A percentile compares a stretch with the other conserved stretches of the same genome.
Conservation (phyloP, 2,329 filamentous ascomycete species). For the Stemphylium vesicarium region DNA sequence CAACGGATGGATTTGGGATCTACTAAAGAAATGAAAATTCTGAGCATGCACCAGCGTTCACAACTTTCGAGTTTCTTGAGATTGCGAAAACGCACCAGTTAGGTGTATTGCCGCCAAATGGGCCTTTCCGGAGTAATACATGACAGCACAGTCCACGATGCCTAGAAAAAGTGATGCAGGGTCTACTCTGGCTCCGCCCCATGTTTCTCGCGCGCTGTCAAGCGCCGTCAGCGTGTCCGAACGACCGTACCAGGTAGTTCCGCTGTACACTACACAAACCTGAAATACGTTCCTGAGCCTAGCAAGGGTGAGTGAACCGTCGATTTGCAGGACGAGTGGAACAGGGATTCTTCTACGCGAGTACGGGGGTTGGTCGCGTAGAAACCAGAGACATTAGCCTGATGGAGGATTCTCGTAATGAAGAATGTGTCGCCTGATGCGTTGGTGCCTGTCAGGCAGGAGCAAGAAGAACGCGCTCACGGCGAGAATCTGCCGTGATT, state of each 20-base stretch:
- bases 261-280: background rate
- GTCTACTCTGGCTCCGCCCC: background rate
- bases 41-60: too few relatives aligned
- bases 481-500: background rate
- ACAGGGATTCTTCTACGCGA: slow-evolving; percentile 18
- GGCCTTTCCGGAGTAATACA: too few relatives aligned
- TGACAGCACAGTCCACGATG: slow-evolving; percentile 11
- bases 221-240: too few relatives aligned
- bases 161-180: slow-evolving; percentile 14
- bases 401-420: background rate
- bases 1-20: too few relatives aligned
- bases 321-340: slow-evolving; percentile 30
- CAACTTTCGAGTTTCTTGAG: too few relatives aligned
- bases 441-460: background rate
- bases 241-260: too few relatives aligned
- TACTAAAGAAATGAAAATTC: too few relatives aligned
- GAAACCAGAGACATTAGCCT: background rate
- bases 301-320: background rate
- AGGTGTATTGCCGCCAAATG: background rate
- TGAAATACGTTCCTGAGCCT: slow-evolving; percentile 1
- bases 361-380: slow-evolving; percentile 2
- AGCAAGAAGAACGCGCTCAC: background rate
- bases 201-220: background rate
- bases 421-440: background rate
- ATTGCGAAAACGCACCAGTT: background rate